These are phyloP conservation scores for Pseudoturritis turrita DNA, from an alignment of 345 rosid species.

Conservation along the genomic window DNA sequence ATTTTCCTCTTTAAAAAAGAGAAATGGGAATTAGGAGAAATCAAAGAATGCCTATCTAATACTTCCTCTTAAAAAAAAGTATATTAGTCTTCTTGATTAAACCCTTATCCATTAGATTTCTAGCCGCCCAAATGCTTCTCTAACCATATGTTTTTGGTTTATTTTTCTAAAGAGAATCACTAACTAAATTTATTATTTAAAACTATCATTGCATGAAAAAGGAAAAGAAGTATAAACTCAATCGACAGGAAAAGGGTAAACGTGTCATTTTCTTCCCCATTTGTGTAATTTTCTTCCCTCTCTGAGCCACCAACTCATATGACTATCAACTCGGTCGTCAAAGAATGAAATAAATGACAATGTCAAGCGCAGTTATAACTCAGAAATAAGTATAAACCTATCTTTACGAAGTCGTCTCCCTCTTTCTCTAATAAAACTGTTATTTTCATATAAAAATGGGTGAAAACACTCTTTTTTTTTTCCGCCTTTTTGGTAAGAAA, in stretches of 20 bases:
- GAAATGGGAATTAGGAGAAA: too few species aligned
- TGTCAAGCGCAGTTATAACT: background rate
- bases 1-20: too few species aligned
- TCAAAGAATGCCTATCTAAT: too few species aligned
- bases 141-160: too few species aligned
- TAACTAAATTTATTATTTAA: background rate
- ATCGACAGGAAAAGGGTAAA: background rate
- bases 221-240: too few species aligned
- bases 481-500: slow-evolving; percentile 20
- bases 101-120: too few species aligned
- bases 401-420: slow-evolving; percentile 19
- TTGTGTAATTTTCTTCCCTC: too few species aligned
- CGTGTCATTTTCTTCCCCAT: background rate
- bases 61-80: too few species aligned
- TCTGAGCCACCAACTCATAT: slow-evolving; percentile 15
- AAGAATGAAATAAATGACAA: background rate
- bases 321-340: slow-evolving; percentile 4
- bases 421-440: slow-evolving; percentile 3
- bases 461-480: background rate
- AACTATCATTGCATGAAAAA: background rate
- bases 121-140: too few species aligned
- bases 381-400: slow-evolving; percentile 22
- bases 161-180: too few species aligned
- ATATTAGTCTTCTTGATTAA: too few species aligned
- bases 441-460: background rate